These are phyloP conservation scores for Letharia columbiana DNA, from an alignment of 495 filamentous ascomycete species.

Conservation along the genomic window DNA sequence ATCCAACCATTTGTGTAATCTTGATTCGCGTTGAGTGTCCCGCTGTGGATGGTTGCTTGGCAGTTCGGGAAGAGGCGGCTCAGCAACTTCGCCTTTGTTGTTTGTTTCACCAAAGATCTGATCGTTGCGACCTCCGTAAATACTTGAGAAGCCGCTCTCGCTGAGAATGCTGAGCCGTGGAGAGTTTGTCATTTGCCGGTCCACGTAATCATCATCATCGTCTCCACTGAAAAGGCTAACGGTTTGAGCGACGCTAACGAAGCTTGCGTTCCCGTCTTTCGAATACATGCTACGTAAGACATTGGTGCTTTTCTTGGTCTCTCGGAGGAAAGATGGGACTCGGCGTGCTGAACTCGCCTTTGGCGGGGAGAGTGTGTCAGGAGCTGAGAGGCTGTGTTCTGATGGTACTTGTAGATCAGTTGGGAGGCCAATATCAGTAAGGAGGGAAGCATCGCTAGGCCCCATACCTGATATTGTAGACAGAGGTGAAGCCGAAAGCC, in stretches of 20 bases:
- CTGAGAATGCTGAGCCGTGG: conserved; percentile 69
- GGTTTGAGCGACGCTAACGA: conserved; percentile 19
- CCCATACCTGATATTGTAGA: background rate
- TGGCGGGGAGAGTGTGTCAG: conserved; percentile 18
- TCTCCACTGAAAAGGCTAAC: conserved; percentile 28
- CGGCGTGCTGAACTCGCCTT: conserved; percentile 30
- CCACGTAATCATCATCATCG: conserved; percentile 33
- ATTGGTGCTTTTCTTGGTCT: conserved; percentile 52
- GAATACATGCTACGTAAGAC: conserved; percentile 58
- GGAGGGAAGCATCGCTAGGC: background rate
- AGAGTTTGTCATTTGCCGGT: conserved; percentile 37
- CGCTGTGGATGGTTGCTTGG: background rate
- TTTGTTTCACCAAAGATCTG: conserved; percentile 2
- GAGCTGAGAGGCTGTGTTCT: background rate
- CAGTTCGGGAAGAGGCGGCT: background rate
- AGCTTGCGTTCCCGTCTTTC: conserved; percentile 39
- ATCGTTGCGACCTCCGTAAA: conserved; percentile 39
- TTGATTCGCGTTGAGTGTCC: conserved; percentile 17
- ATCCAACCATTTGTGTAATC: conserved; percentile 20
- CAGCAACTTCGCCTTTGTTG: background rate
- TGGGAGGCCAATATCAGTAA: background rate
- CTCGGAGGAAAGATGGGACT: conserved; percentile 61
- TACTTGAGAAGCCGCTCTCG: conserved; percentile 67
- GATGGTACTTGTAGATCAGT: conserved; percentile 7
- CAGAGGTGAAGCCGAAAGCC: background rate